Base-by-base conservation (phyloP, 164 flowering plant species). In the Aristolochia fimbriata region DNA sequence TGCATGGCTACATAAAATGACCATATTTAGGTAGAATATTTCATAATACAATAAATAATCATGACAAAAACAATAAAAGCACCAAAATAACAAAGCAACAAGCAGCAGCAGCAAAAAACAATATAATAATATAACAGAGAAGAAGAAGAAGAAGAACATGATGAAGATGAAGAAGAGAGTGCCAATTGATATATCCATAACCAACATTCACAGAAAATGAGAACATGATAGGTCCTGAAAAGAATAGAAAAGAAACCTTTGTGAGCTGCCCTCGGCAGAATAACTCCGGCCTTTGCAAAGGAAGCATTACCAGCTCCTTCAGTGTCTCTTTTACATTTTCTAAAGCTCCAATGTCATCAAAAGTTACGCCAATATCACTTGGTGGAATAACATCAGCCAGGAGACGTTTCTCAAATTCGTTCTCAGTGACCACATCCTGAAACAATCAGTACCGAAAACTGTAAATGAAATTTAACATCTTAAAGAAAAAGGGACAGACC, bases 291-390 rank as follows among this genome's bases (percentile, higher is more conserved):
- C 98, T 81, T 68, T 89, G 96, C 66, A 92, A 81, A 57, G 98
- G 96, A 66, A 92, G 91, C 98, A 92, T 89, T 63, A 92, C 98
- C 76, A 92, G 68, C 69, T 92, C 98, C 81, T 89, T 89, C 73
- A 92, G 64, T 11, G 96, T 92, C 64, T 89, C 96, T 75, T 92
- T 92, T 20, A 89, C 96, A 73, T 80, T 86, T 65, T 87, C 96
- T 22, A 89, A 59, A 16, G 96, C 98, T 51, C 98, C 98, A 81
- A 92, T 89, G 66, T 89, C 93, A 68, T 87, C 91, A 76, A 92
- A 92, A 45, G 83, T 81, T 60, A 92, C 96, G 50, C 96, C 98
- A 76, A 92, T 87, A 47, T 92, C 98, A 74, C 63, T 82, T 0
- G 98, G 91, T 7, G 98, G 98, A 66, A 92, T 89, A 16, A 92